Evolutionary conservation across 2,329 filamentous ascomycete species (phyloP).

Genomic region (Albophoma yamanashiensis): DNA sequence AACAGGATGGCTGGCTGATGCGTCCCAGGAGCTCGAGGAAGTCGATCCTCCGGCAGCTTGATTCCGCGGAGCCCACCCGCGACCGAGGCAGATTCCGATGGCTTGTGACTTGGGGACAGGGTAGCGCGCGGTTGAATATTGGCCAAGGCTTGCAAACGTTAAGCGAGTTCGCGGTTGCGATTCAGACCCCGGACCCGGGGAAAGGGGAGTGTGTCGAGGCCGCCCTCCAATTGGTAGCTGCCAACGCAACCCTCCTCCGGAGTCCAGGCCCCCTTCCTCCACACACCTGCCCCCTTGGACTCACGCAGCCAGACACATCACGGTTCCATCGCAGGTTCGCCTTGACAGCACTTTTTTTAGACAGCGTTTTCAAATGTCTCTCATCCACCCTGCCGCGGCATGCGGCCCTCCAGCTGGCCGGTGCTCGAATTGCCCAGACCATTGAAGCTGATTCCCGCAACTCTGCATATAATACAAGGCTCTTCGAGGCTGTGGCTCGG

Average conservation of each 20-base stretch:
- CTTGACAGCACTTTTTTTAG: not conserved
- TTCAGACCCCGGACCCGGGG: not conserved
- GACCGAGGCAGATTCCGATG: not conserved
- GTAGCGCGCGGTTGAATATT: not conserved
- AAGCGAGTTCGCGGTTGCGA: not conserved
- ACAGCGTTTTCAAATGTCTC: not conserved
- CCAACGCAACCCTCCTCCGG: not conserved
- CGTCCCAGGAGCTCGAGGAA: not conserved
- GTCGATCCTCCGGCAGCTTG: not conserved
- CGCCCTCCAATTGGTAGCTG: not conserved
- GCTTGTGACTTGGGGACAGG: not conserved
- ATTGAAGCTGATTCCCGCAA: not conserved
- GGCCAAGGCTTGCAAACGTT: not conserved
- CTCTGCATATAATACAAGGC: not conserved
- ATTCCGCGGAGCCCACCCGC: not conserved
- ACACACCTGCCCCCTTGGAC: not conserved
- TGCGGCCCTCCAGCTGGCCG: not conserved
- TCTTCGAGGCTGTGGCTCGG: not conserved
- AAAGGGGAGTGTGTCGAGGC: not conserved
- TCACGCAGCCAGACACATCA: not conserved
- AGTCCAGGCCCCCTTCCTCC: not conserved
- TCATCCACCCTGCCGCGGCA: not conserved
- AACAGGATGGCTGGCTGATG: not conserved
- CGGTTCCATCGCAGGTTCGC: not conserved
- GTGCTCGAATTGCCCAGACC: not conserved